Evolutionary conservation across 805 yeast species (phyloP).

Genomic region (Saturnispora dispora): DNA sequence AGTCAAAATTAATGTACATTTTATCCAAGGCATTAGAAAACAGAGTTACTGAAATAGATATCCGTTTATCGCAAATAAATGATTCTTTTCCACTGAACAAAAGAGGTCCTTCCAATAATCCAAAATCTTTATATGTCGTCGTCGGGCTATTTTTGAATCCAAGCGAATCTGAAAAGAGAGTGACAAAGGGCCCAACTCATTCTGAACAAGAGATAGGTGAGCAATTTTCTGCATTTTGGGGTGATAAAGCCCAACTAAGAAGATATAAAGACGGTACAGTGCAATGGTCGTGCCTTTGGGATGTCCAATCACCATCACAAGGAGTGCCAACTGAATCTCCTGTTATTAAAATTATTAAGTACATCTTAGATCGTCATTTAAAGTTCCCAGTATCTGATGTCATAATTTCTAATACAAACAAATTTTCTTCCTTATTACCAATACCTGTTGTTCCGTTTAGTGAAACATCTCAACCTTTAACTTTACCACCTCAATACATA

Average conservation of each 20-base stretch:
- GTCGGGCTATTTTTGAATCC: constrained; percentile 66
- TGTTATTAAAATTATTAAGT: constrained; percentile 54
- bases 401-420: constrained; percentile 31
- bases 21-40: constrained; percentile 50
- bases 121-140: constrained; percentile 28
- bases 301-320: constrained; percentile 25
- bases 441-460: constrained; percentile 52
- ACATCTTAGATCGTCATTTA: constrained; percentile 57
- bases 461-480: constrained; percentile 40
- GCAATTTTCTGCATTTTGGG: constrained; percentile 83
- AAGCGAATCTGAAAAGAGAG: constrained; percentile 65
- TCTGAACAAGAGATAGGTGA: constrained; percentile 48
- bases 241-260: constrained; percentile 72
- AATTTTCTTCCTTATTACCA: constrained; percentile 47
- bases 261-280: constrained; percentile 89
- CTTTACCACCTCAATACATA: constrained; percentile 33
- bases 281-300: constrained; percentile 87
- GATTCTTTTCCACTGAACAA: constrained; percentile 35
- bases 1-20: constrained; percentile 50
- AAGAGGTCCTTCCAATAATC: constrained; percentile 39
- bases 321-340: constrained; percentile 44
- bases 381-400: constrained; percentile 25
- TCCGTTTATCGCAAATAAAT: constrained; percentile 17
- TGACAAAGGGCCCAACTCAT: constrained; percentile 78
- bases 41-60: constrained; percentile 33